Base-by-base conservation (phyloP, 768 basidiomycete species). In the Auricularia auricula-judae region DNA sequence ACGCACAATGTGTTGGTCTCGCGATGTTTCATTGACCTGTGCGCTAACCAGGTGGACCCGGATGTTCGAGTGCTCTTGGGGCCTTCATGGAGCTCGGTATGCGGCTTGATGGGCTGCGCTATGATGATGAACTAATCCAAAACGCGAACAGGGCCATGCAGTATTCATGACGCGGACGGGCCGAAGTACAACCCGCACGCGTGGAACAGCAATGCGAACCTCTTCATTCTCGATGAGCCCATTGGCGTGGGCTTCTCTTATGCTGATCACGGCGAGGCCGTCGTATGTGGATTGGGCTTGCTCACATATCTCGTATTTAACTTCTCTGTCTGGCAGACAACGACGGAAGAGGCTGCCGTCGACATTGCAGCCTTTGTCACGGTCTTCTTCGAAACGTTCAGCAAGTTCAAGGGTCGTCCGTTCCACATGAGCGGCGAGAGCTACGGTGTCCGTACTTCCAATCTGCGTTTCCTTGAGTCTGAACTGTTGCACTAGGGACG, bases 381-480 rank as follows among this genome's bases (percentile, higher is more conserved):
- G 14, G 72, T 78, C 66, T 77, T 77, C 70, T 72, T 76, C 62
- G 72, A 75, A 56, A 73, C 72, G 3, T 78, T 78, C 71, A 70
- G 72, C 34, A 70, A 73, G 62, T 77, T 73, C 66, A 66, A 74
- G 60, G 74, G 74, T 0, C 60, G 75, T 51, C 68, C 70, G 29
- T 74, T 77, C 67, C 74, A 74, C 63, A 73, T 78, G 70, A 68
- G 75, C n/a, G 77, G 77, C 10, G 76, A 77, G 66, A 74, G 72
- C 8, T 77, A 75, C 63, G 75, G 72, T 10, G 63, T 59, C 8
- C n/a, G 56, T 42, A 14, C 1, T 7, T 34, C 12, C 21, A 10
- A 0, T 8, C 34, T 21, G 5, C 3, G 11, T 33, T 5, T 18
- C 21, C 56, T 33, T n/a, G 56, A 44, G 11, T 12, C 56, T 36